Evolutionary conservation across 192 early-diverging fungal genomes (phyloP).

Genomic region (Diversispora eburnea): DNA sequence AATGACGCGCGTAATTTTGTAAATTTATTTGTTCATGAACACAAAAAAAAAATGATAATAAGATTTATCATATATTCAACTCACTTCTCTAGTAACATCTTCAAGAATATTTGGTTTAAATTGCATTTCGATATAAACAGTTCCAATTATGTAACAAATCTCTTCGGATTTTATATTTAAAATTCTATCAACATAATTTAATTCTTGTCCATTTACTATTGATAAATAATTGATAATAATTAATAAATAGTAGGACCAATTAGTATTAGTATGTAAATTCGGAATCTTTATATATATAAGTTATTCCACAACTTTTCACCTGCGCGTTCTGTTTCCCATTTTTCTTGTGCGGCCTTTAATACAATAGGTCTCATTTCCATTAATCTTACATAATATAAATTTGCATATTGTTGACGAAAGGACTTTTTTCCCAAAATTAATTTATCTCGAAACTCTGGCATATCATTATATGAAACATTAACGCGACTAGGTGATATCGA

Average conservation of each 20-base stretch:
- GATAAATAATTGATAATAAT: no score
- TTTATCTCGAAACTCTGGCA: constrained; percentile 6
- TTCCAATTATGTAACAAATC: constrained; percentile 76
- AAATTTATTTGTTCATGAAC: neutral
- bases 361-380: constrained; percentile 58
- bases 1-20: neutral
- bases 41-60: neutral
- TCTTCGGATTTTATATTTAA: constrained; percentile 67
- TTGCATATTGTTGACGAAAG: constrained; percentile 82
- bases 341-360: constrained; percentile 48
- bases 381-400: constrained; percentile 79
- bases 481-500: neutral
- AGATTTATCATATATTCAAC: constrained; percentile 17
- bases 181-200: constrained; percentile 55
- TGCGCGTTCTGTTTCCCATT: constrained; percentile 44
- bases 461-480: neutral
- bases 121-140: constrained; percentile 83
- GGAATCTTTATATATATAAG: neutral
- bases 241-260: no score
- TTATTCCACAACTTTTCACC: neutral
- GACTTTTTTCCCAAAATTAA: constrained; percentile 59
- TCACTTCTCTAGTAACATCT: constrained; percentile 79
- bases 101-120: constrained; percentile 89
- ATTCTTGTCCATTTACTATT: constrained; percentile 20
- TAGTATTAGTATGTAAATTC: neutral